Conservation (phyloP, 305 asterid species). For the Fraxinus platypoda region DNA sequence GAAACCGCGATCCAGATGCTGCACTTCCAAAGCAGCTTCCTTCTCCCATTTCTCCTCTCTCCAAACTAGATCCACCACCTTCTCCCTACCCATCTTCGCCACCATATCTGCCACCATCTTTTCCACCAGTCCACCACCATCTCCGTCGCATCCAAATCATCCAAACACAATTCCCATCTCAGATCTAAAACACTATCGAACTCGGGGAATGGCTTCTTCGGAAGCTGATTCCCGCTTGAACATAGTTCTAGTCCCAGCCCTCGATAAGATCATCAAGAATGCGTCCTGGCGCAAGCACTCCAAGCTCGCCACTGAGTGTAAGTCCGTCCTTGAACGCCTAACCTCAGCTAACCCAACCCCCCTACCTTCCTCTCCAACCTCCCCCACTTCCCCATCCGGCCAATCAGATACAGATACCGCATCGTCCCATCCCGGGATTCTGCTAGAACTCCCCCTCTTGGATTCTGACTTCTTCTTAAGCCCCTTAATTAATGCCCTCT, state of each 20-base stretch:
- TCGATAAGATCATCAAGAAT: constrained; percentile 79
- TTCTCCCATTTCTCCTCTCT: constrained; percentile 6
- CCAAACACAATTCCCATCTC: neutral
- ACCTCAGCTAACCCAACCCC: constrained; percentile 50
- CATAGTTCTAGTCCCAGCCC: constrained; percentile 65
- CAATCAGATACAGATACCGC: constrained; percentile 48
- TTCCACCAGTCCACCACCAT: constrained; percentile 10
- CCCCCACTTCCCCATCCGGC: constrained; percentile 51
- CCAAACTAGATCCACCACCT: constrained; percentile 33
- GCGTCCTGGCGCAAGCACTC: constrained; percentile 96
- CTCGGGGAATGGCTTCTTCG: constrained; percentile 92
- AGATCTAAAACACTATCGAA: constrained; percentile 12
- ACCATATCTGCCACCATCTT: constrained; percentile 1
- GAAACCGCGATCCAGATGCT: constrained; percentile 31
- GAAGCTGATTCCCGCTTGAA: constrained; percentile 92
- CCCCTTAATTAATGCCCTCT: constrained; percentile 67
- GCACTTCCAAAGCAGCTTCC: constrained; percentile 26
- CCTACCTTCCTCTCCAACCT: constrained; percentile 1
- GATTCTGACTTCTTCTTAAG: constrained; percentile 74
- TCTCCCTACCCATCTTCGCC: constrained; percentile 18
- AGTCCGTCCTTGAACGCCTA: constrained; percentile 73
- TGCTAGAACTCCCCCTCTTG: constrained; percentile 56
- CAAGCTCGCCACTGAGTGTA: constrained; percentile 81
- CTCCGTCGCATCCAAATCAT: neutral
- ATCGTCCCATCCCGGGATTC: constrained; percentile 57